These are phyloP conservation scores for Pezicula rhizophila DNA, from an alignment of 2,329 filamentous ascomycete genomes.

Conservation along the genomic window DNA sequence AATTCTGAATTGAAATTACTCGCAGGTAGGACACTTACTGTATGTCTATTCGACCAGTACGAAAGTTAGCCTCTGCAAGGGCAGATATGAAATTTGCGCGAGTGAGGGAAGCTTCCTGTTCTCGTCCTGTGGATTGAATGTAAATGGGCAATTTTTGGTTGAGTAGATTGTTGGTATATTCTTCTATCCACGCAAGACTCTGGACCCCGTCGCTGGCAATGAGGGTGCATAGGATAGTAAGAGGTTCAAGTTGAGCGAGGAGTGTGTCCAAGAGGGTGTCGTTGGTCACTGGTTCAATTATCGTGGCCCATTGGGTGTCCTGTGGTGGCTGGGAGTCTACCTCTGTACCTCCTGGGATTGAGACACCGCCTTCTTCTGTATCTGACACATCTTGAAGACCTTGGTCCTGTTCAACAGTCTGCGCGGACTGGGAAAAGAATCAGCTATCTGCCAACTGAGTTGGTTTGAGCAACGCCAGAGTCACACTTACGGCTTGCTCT, in stretches of 20 bases:
- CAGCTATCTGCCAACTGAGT: too few relatives aligned
- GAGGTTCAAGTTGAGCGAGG: constrained; percentile 54
- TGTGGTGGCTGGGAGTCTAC: constrained; percentile 10
- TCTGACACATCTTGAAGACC: constrained; percentile 22
- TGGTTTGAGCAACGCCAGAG: too few relatives aligned
- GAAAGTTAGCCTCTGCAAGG: constrained; percentile 51
- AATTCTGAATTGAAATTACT: neutral
- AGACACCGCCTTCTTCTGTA: constrained; percentile 30
- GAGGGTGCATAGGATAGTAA: constrained; percentile 44
- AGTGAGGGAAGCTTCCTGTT: constrained; percentile 46
- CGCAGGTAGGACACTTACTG: constrained; percentile 27
- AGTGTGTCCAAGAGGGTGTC: constrained; percentile 62
- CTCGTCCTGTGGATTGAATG: constrained; percentile 34
- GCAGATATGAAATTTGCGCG: constrained; percentile 50
- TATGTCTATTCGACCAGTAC: constrained; percentile 41
- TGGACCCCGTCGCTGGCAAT: constrained; percentile 32
- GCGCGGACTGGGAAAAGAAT: too few relatives aligned
- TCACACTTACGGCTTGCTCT: constrained; percentile 4
- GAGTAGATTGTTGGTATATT: constrained; percentile 46
- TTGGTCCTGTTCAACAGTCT: constrained; percentile 1
- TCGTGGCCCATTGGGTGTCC: constrained; percentile 56
- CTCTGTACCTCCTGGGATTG: constrained; percentile 4
- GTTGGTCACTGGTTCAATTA: constrained; percentile 61
- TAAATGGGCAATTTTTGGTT: constrained; percentile 48
- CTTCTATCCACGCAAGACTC: constrained; percentile 50